Percentiles rank a stretch among this genome's conserved stretches.
Evolutionary conservation across 129 eudicot genomes (phyloP).

Genomic region (Chrysanthemum lavandulifolium): DNA sequence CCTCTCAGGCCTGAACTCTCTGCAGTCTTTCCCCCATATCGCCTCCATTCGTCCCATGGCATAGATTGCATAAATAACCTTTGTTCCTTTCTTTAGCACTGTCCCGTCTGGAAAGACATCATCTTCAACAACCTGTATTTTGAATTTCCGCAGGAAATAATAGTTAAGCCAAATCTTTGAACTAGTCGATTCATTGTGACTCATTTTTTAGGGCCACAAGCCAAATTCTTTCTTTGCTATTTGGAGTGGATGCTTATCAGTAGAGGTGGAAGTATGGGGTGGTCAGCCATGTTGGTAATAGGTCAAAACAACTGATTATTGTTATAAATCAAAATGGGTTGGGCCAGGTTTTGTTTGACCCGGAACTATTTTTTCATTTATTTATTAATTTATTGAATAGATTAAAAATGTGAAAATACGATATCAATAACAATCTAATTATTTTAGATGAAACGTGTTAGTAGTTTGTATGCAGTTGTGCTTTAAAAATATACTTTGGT

Average conservation of each 20-base stretch:
- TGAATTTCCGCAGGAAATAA: not conserved
- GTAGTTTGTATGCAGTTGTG: not conserved
- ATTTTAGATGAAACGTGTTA: not conserved
- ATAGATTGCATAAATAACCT: constrained; percentile 85
- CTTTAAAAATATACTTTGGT: not conserved
- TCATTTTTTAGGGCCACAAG: too few relatives aligned
- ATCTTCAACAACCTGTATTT: constrained; percentile 46
- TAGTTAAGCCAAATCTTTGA: not conserved
- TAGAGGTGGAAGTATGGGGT: not conserved
- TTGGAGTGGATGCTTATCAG: too few relatives aligned
- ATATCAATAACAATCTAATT: too few relatives aligned
- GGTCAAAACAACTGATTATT: too few relatives aligned
- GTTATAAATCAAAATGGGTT: not conserved
- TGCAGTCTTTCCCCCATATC: constrained; percentile 94
- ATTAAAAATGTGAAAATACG: too few relatives aligned
- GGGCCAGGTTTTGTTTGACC: constrained; percentile 1
- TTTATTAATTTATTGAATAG: not conserved
- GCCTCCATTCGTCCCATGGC: constrained; percentile 96
- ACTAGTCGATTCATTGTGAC: too few relatives aligned
- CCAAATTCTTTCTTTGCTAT: too few relatives aligned
- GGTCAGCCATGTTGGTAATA: not conserved
- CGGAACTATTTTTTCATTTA: not conserved
- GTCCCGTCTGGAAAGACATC: constrained; percentile 94
- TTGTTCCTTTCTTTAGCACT: constrained; percentile 75
- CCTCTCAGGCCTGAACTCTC: constrained; percentile 84